A percentile compares a stretch with the other conserved stretches of the same genome.
These are phyloP conservation scores for Lachnellula suecica DNA, from an alignment of 2,329 filamentous ascomycete genomes.

Conservation along the genomic window DNA sequence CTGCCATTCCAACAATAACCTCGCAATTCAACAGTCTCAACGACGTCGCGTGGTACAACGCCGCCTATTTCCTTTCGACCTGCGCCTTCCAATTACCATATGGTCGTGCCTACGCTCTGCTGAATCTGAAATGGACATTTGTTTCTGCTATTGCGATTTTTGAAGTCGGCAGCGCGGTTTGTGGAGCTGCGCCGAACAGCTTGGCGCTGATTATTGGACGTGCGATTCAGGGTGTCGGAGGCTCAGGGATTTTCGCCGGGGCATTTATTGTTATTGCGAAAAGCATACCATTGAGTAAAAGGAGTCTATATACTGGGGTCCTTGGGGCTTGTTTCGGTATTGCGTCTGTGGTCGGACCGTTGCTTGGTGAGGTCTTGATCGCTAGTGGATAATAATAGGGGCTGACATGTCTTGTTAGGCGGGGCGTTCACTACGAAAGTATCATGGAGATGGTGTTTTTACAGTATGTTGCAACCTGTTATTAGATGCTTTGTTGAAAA, in stretches of 20 bases:
- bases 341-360: slow-evolving; percentile 27
- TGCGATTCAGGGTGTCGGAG: slow-evolving; percentile 23
- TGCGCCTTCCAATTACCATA: slow-evolving; percentile 26
- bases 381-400: background rate
- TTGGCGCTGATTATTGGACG: slow-evolving; percentile 25
- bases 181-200: slow-evolving; percentile 23
- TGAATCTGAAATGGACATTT: slow-evolving; percentile 21
- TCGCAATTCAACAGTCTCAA: slow-evolving; percentile 34
- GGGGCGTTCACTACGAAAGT: slow-evolving; percentile 36
- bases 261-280: slow-evolving; percentile 9
- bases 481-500: background rate
- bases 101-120: slow-evolving; percentile 21
- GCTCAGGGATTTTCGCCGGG: slow-evolving; percentile 19
- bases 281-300: slow-evolving; percentile 5
- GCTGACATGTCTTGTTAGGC: background rate
- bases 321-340: slow-evolving; percentile 26
- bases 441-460: slow-evolving; percentile 35
- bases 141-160: slow-evolving; percentile 20
- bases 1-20: slow-evolving; percentile 38
- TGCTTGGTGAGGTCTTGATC: slow-evolving; percentile 24
- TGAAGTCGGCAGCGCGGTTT: slow-evolving; percentile 24
- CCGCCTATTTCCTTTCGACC: slow-evolving; percentile 33
- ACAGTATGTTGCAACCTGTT: slow-evolving; percentile 23
- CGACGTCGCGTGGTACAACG: slow-evolving; percentile 36
- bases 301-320: slow-evolving; percentile 10